These are phyloP conservation scores for Tremella mesenterica DNA, from an alignment of 768 basidiomycete species.

Conservation along the genomic window DNA sequence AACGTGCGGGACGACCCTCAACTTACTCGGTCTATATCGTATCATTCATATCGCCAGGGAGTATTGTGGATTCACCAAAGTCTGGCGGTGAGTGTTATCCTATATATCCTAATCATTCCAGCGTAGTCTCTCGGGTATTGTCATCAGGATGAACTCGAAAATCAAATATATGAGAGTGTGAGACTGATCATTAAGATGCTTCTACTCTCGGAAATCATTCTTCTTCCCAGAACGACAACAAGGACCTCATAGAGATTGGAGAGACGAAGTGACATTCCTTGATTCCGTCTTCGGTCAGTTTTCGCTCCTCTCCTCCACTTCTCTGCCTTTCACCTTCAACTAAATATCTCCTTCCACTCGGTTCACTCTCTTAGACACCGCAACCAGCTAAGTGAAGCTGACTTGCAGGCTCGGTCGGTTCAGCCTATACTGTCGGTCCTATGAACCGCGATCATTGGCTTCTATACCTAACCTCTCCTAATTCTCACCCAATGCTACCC, in stretches of 20 bases:
- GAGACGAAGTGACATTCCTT: slow-evolving; percentile 79
- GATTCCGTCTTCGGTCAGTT: slow-evolving; percentile 72
- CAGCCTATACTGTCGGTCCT: slow-evolving; percentile 93
- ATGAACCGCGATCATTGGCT: slow-evolving; percentile 99
- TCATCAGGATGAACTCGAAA: neutral
- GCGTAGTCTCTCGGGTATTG: neutral
- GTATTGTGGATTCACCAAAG: slow-evolving; percentile 49
- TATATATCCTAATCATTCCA: neutral
- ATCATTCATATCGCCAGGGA: slow-evolving; percentile 79
- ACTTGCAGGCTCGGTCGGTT: slow-evolving; percentile 49
- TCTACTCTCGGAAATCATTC: slow-evolving; percentile 97
- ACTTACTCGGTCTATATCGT: slow-evolving; percentile 85
- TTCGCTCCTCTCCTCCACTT: neutral
- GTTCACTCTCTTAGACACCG: too few relatives aligned
- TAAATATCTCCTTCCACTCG: too few relatives aligned
- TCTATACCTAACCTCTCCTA: slow-evolving; percentile 74
- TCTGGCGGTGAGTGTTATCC: slow-evolving; percentile 54
- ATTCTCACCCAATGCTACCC: slow-evolving; percentile 43
- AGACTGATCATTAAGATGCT: slow-evolving; percentile 51
- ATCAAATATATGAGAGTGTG: neutral
- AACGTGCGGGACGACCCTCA: slow-evolving; percentile 97
- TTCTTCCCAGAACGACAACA: slow-evolving; percentile 96
- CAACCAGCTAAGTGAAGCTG: too few relatives aligned
- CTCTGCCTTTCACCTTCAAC: neutral
- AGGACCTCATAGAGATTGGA: slow-evolving; percentile 90